Percentiles rank a stretch among this genome's conserved stretches.
These are phyloP conservation scores for Kuraishia ogatae DNA, from an alignment of 805 yeast species.

Conservation along the genomic window DNA sequence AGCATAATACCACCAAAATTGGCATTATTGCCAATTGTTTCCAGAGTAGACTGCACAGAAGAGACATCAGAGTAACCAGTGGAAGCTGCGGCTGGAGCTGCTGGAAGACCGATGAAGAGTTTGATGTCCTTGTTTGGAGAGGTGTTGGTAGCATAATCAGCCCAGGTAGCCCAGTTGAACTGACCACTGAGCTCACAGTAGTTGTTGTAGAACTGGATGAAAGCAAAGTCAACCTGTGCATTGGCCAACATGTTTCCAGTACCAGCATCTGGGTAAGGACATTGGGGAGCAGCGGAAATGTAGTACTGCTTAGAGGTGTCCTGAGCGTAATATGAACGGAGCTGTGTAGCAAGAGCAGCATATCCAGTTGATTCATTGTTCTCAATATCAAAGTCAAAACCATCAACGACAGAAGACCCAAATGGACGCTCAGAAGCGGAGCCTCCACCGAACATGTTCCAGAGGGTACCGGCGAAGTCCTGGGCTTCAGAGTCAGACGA, in stretches of 20 bases:
- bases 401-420: slow-evolving; percentile 72
- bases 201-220: slow-evolving; percentile 87
- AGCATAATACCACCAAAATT: slow-evolving; percentile 68
- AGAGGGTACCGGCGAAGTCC: slow-evolving; percentile 47
- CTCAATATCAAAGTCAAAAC: slow-evolving; percentile 75
- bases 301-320: slow-evolving; percentile 50
- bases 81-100: slow-evolving; percentile 40
- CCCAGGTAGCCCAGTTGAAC: slow-evolving; percentile 74
- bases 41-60: slow-evolving; percentile 22
- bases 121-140: slow-evolving; percentile 66
- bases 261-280: slow-evolving; percentile 74
- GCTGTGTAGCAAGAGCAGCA: slow-evolving; percentile 44
- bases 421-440: slow-evolving; percentile 42
- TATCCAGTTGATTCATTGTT: slow-evolving; percentile 55
- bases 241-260: slow-evolving; percentile 30
- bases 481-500: slow-evolving; percentile 43
- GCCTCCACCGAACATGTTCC: slow-evolving; percentile 60
- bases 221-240: slow-evolving; percentile 70
- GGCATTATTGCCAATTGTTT: slow-evolving; percentile 17
- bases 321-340: slow-evolving; percentile 29
- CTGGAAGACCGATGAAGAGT: slow-evolving; percentile 70
- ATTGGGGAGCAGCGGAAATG: slow-evolving; percentile 88
- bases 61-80: slow-evolving; percentile 46
- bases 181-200: slow-evolving; percentile 42
- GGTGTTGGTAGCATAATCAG: slow-evolving; percentile 41